A percentile compares a stretch with the other conserved stretches of the same genome.
phyloP scores from a whole-genome alignment of 805 yeast species.

The Sugiyamaella qingdaonensis region DNA sequence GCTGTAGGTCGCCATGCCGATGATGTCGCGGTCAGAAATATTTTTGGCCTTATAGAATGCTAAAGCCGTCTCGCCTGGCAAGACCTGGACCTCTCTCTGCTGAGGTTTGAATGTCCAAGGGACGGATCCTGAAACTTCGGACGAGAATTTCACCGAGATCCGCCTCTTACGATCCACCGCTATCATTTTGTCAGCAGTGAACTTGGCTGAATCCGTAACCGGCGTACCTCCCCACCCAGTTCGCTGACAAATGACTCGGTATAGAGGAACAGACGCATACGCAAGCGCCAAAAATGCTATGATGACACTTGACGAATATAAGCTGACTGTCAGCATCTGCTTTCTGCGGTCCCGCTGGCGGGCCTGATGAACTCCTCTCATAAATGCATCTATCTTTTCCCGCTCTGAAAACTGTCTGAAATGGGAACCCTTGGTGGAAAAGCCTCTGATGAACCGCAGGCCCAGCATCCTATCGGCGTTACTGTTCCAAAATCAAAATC shows the following conservation, averaged over 20 bases:
- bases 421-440: no score
- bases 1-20: constrained; percentile 98
- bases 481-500: no score
- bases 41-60: constrained; percentile 94
- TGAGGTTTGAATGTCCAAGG: constrained; percentile 97
- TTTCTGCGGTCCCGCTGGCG: constrained; percentile 11
- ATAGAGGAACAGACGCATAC: constrained; percentile 89
- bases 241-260: constrained; percentile 85
- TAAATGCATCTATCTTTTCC: constrained; percentile 19
- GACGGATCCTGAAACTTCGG: constrained; percentile 82
- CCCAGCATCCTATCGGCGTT: not conserved
- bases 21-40: constrained; percentile 77
- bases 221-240: constrained; percentile 98
- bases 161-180: constrained; percentile 85
- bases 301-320: constrained; percentile 39
- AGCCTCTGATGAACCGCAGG: not conserved
- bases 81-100: constrained; percentile 85
- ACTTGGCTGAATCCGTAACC: constrained; percentile 72
- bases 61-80: constrained; percentile 96
- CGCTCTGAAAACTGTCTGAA: constrained; percentile 11
- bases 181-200: constrained; percentile 80
- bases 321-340: constrained; percentile 11
- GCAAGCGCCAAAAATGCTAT: constrained; percentile 70
- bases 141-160: constrained; percentile 80
- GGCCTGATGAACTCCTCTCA: constrained; percentile 20